These are phyloP conservation scores for Fusarium sterilihyphosum DNA, from an alignment of 2,329 filamentous ascomycete genomes.

Conservation along the genomic window DNA sequence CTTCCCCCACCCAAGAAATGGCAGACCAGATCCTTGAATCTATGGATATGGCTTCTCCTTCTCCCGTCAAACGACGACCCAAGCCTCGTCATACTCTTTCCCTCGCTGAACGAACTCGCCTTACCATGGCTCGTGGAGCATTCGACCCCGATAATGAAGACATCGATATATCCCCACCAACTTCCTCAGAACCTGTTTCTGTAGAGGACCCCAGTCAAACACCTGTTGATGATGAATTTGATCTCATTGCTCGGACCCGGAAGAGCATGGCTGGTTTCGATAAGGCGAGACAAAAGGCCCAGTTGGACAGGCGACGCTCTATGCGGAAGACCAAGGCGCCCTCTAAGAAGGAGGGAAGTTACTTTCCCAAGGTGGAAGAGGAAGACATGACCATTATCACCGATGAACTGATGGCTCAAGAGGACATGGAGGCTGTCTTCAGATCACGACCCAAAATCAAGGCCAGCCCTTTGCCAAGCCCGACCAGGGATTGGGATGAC, in stretches of 20 bases:
- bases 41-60: constrained; percentile 65
- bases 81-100: constrained; percentile 67
- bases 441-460: constrained; percentile 84
- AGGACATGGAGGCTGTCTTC: constrained; percentile 86
- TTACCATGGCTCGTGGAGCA: constrained; percentile 78
- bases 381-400: constrained; percentile 60
- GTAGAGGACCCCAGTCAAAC: constrained; percentile 33
- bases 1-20: constrained; percentile 55
- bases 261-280: constrained; percentile 72
- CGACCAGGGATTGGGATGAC: constrained; percentile 50
- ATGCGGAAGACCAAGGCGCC: constrained; percentile 56
- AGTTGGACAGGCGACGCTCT: constrained; percentile 65
- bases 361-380: constrained; percentile 61
- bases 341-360: constrained; percentile 54
- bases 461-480: constrained; percentile 73
- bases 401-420: constrained; percentile 75
- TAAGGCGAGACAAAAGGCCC: constrained; percentile 68
- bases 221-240: constrained; percentile 46
- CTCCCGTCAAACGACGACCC: constrained; percentile 59
- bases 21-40: constrained; percentile 67
- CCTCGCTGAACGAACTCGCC: constrained; percentile 80
- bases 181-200: constrained; percentile 7
- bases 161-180: constrained; percentile 35
- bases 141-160: constrained; percentile 47
- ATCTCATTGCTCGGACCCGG: constrained; percentile 66